Conservation (phyloP, 176 grass and related monocot species). For the Pharus latifolius region DNA sequence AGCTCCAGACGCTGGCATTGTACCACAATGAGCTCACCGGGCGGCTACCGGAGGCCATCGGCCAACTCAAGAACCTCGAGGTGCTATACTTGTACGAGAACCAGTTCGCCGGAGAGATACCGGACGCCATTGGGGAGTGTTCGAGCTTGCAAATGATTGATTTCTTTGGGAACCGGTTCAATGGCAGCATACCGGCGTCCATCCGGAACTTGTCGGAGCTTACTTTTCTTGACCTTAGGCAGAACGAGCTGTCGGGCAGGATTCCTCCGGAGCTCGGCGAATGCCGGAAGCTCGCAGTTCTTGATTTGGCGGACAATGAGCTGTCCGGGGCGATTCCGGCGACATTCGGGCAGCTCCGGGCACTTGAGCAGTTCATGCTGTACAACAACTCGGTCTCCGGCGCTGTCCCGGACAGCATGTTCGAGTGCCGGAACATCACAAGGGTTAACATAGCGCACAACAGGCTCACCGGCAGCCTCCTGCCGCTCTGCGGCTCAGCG, state of each 20-base stretch:
- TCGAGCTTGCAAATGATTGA: conserved; percentile 65
- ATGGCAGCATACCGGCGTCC: conserved; percentile 57
- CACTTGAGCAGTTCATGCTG: conserved; percentile 85
- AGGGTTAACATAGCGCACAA: conserved; percentile 92
- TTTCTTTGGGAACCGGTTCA: conserved; percentile 78
- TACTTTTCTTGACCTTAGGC: conserved; percentile 58
- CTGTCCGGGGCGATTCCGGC: conserved; percentile 52
- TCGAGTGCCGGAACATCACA: conserved; percentile 89
- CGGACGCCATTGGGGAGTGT: conserved; percentile 67
- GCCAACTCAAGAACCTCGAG: conserved; percentile 45
- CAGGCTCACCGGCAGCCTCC: conserved; percentile 54
- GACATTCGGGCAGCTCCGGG: conserved; percentile 49
- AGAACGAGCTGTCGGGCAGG: conserved; percentile 66
- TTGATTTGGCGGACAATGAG: conserved; percentile 79
- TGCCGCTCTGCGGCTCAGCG: conserved; percentile 62
- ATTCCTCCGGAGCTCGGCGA: conserved; percentile 60
- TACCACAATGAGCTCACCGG: conserved; percentile 69
- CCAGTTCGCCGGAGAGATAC: conserved; percentile 62
- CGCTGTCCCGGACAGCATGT: conserved; percentile 64
- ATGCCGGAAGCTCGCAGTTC: conserved; percentile 42
- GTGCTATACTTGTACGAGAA: conserved; percentile 81
- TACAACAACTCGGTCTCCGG: conserved; percentile 95
- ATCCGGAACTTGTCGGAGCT: conserved; percentile 60
- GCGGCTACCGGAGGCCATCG: conserved; percentile 43
- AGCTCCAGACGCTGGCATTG: conserved; percentile 48